Base-by-base conservation (phyloP, 2,329 filamentous ascomycete genomes). In the Pseudocercospora macadamiae region DNA sequence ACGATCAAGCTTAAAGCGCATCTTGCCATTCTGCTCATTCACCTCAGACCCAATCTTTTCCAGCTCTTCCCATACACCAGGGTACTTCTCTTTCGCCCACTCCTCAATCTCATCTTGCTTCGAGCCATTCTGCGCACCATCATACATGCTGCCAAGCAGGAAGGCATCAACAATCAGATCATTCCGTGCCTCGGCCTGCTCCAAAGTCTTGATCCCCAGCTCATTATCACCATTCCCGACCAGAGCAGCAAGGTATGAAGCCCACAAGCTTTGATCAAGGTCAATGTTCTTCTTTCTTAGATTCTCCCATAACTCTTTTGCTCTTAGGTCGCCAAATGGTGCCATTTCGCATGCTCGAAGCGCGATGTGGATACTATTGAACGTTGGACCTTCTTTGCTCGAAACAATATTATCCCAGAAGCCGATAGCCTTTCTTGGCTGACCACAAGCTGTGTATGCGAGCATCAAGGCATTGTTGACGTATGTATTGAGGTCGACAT, bases 381-480 rank as follows among this genome's bases (percentile, higher is more conserved):
- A 91, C 1, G 88, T 89, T 0, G 95, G 95, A 0, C 95, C 95
- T 74, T 97, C 93, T n/a, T 82, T 80, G 0, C 88, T 91, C 56
- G 85, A 83, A n/a, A 88, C 86, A 57, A 99, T 92, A 48, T 96
- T 86, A 55, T 86, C 81, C 91, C 93, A 97, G 70, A 91, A 91
- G 49, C 88, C 85, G 63, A 96, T 78, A 1, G 90, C 90, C 55
- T 84, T 83, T 26, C 82, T 76, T 0, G 88, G 81, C 63, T 86
- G 80, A 5, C 84, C 89, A 68, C 86, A 89, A 1, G 85, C 83
- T 1, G 86, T 85, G 71, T 96, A 93, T 0, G 91, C 93, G 10
- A 95, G 81, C 87, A 99, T 96, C 49, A 97, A 79, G 0, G 89
- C 86, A 68, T 96, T 97, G 67, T 89, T 86, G 2, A 97, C 79